A percentile compares a stretch with the other conserved stretches of the same genome.
phyloP scores from a whole-genome alignment of 805 yeast genomes.

The Candida montana region DNA sequence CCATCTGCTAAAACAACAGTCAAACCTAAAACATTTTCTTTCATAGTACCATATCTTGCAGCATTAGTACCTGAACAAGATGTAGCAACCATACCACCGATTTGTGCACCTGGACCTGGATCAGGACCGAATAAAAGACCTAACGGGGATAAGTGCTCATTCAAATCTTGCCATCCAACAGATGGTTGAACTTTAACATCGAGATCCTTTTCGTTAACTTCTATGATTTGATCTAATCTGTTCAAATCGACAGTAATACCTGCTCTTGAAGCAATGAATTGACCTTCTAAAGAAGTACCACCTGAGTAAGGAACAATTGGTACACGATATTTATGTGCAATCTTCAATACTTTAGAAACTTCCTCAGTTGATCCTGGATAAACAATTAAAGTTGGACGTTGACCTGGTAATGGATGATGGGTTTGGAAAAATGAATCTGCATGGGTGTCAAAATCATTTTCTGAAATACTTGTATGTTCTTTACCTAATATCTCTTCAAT shows the following conservation, averaged over 20 bases:
- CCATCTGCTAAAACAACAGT: constrained; percentile 82
- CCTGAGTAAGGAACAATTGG: constrained; percentile 80
- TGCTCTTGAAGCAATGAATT: constrained; percentile 62
- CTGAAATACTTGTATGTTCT: constrained; percentile 28
- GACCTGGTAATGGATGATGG: constrained; percentile 55
- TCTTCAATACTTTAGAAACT: constrained; percentile 56
- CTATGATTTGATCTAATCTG: constrained; percentile 51
- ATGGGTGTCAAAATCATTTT: constrained; percentile 44
- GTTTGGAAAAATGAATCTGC: constrained; percentile 58
- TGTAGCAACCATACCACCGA: constrained; percentile 75
- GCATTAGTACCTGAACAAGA: constrained; percentile 82
- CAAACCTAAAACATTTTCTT: constrained; percentile 60
- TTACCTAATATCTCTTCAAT: constrained; percentile 35
- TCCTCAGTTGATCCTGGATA: constrained; percentile 64
- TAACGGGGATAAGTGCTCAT: constrained; percentile 42
- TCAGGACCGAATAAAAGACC: constrained; percentile 70
- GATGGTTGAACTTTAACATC: constrained; percentile 76
- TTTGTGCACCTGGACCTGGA: constrained; percentile 75
- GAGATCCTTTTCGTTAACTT: constrained; percentile 56
- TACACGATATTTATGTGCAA: constrained; percentile 53
- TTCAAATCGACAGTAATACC: constrained; percentile 64
- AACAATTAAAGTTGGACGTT: constrained; percentile 52
- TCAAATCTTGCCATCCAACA: constrained; percentile 71
- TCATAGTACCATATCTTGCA: constrained; percentile 73
- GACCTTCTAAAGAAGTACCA: constrained; percentile 80